phyloP scores from a whole-genome alignment of 306 rosid species.

The Fagus sylvatica region DNA sequence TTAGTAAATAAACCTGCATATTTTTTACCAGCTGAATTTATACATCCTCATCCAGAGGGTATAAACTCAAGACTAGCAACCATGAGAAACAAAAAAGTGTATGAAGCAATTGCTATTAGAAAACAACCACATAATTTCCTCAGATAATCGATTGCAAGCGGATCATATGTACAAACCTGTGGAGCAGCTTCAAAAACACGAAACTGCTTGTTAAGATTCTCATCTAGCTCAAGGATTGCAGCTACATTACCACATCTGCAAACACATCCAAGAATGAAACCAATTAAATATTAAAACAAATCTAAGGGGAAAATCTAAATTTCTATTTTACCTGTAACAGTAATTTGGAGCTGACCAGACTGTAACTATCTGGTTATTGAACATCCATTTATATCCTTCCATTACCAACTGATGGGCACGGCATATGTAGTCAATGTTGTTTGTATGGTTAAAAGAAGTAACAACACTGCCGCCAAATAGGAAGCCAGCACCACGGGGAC shows the following conservation, averaged over 20 bases:
- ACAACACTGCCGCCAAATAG: constrained; percentile 94
- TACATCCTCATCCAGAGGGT: not conserved
- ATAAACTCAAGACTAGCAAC: not conserved
- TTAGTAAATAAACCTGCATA: not conserved
- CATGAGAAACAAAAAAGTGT: not conserved
- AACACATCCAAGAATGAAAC: constrained; percentile 23
- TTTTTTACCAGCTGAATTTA: not conserved
- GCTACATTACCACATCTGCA: constrained; percentile 97
- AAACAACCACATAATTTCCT: not conserved
- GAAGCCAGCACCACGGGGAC: constrained; percentile 99
- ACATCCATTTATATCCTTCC: constrained; percentile 99
- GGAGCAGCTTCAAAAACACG: constrained; percentile 97
- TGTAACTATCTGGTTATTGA: constrained; percentile 93
- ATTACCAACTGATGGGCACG: constrained; percentile 99
- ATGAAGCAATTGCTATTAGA: not conserved
- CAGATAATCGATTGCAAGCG: constrained; percentile 17
- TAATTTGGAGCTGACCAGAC: constrained; percentile 99
- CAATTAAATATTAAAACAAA: constrained; percentile 21
- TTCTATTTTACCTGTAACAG: constrained; percentile 74
- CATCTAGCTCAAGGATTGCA: constrained; percentile 91
- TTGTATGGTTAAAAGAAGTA: constrained; percentile 83
- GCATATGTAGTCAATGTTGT: constrained; percentile 91
- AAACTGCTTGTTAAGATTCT: constrained; percentile 81
- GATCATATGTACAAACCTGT: constrained; percentile 63
- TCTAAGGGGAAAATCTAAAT: constrained; percentile 14